phyloP scores from a whole-genome alignment of 768 basidiomycete species.

The Boletus coccyginus region DNA sequence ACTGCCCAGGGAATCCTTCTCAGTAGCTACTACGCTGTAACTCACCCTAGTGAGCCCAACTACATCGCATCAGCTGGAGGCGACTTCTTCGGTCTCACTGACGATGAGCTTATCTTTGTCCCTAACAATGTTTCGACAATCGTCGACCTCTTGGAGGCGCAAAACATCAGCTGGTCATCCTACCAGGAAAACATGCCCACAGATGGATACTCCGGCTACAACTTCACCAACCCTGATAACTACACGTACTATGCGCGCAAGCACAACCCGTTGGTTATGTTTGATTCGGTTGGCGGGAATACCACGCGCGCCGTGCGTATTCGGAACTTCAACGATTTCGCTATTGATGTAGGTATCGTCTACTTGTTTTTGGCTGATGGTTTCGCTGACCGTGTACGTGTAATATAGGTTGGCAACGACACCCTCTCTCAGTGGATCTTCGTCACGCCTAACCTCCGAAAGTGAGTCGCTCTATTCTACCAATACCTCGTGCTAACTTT shows the following conservation, averaged over 20 bases:
- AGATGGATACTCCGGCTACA: conserved; percentile 45
- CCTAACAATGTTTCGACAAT: conserved; percentile 52
- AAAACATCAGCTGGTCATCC: conserved; percentile 55
- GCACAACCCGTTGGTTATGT: conserved; percentile 53
- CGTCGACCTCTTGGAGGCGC: conserved; percentile 57
- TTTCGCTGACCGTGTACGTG: not conserved
- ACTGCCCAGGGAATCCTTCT: conserved; percentile 50
- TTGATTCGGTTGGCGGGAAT: conserved; percentile 46
- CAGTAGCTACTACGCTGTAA: conserved; percentile 45
- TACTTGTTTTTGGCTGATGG: not conserved
- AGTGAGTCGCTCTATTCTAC: conserved; percentile 14
- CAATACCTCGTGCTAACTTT: not conserved
- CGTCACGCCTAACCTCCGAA: conserved; percentile 56
- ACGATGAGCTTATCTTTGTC: conserved; percentile 35
- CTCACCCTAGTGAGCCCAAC: conserved; percentile 65
- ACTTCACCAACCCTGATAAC: conserved; percentile 28
- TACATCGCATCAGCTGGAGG: conserved; percentile 48
- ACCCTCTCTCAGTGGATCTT: conserved; percentile 59
- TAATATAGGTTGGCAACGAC: conserved; percentile 31
- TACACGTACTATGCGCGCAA: conserved; percentile 57
- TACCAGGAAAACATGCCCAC: conserved; percentile 61
- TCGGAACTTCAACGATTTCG: conserved; percentile 64
- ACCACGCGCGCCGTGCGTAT: conserved; percentile 41
- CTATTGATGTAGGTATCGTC: conserved; percentile 41
- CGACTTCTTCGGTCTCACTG: conserved; percentile 49